A percentile compares a stretch with the other conserved stretches of the same genome.
phyloP scores from a whole-genome alignment of 2,329 filamentous ascomycete genomes.

The Aspergillus chevalieri region DNA sequence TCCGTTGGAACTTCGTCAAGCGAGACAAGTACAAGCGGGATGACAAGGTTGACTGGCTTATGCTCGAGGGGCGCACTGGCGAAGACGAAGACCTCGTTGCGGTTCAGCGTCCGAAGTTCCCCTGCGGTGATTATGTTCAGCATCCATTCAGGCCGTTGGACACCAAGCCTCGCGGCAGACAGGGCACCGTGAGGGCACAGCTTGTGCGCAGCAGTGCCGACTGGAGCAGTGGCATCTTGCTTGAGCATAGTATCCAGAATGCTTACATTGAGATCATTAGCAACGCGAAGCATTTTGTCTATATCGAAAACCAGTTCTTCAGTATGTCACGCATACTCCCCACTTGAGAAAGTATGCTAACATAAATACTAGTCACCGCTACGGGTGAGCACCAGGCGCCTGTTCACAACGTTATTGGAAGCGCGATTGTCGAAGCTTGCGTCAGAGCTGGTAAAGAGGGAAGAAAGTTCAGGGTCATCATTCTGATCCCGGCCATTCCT shows the following conservation, averaged over 20 bases:
- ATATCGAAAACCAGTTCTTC: conserved; percentile 99
- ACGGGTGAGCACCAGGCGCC: conserved; percentile 83
- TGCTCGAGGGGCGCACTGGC: conserved; percentile 67
- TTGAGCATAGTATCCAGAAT: conserved; percentile 77
- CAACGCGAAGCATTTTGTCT: conserved; percentile 85
- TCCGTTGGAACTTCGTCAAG: conserved; percentile 96
- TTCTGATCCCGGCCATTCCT: conserved; percentile 84
- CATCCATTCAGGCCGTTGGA: conserved; percentile 69
- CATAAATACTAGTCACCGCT: conserved; percentile 56
- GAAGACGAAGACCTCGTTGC: conserved; percentile 79
- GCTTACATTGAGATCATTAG: conserved; percentile 80
- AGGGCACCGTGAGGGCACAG: conserved; percentile 74
- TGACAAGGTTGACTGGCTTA: conserved; percentile 74
- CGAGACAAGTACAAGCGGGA: conserved; percentile 96
- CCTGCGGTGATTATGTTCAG: conserved; percentile 77
- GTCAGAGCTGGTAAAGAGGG: conserved; percentile 73
- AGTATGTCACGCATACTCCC: conserved; percentile 42
- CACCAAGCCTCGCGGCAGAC: conserved; percentile 56
- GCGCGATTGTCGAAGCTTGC: conserved; percentile 84
- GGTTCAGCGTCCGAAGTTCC: conserved; percentile 82
- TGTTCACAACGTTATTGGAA: conserved; percentile 80
- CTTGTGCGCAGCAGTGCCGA: conserved; percentile 84
- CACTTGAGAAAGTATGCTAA: conserved; percentile 14
- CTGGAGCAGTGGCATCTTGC: conserved; percentile 87
- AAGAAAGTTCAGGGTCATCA: conserved; percentile 84